Percentiles rank a stretch among this genome's conserved stretches.
These are phyloP conservation scores for Asterophora lycoperdoides DNA, from an alignment of 768 basidiomycete species.

Conservation along the genomic window DNA sequence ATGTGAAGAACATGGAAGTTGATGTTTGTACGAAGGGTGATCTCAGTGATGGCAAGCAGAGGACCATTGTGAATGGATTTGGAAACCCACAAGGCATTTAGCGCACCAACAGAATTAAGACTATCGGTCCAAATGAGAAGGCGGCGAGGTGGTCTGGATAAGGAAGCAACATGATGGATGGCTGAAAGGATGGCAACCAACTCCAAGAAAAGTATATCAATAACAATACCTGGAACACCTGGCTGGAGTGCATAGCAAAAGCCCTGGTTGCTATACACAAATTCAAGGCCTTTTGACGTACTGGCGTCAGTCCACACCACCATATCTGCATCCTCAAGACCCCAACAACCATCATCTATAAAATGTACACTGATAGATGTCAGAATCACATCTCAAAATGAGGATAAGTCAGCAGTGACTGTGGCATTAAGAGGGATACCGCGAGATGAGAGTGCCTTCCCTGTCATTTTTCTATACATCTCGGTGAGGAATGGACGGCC, in stretches of 20 bases:
- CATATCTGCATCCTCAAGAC: conserved; percentile 16
- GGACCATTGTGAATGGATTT: conserved; percentile 4
- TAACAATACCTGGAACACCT: neutral
- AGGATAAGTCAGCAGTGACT: neutral
- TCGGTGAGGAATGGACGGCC: conserved; percentile 13
- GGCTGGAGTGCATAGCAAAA: conserved; percentile 14
- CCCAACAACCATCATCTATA: conserved; percentile 12
- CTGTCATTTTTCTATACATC: conserved; percentile 13
- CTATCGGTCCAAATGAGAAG: conserved; percentile 18
- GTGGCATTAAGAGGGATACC: neutral
- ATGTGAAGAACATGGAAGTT: conserved; percentile 16
- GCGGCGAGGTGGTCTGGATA: conserved; percentile 8
- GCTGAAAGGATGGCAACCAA: conserved; percentile 6
- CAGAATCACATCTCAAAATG: neutral
- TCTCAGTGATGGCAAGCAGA: neutral
- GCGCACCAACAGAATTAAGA: conserved; percentile 12
- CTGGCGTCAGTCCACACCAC: conserved; percentile 23
- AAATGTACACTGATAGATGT: conserved; percentile 16
- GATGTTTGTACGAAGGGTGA: conserved; percentile 13
- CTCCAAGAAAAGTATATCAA: conserved; percentile 21
- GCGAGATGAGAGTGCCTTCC: neutral
- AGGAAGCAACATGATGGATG: conserved; percentile 2
- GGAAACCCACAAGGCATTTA: conserved; percentile 11
- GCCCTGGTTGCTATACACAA: conserved; percentile 11
- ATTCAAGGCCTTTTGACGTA: conserved; percentile 6